Evolutionary conservation across 106 monocot genomes (phyloP), one percentile per base, ranked within the genome.

Genomic region (Chionographis japonica): DNA sequence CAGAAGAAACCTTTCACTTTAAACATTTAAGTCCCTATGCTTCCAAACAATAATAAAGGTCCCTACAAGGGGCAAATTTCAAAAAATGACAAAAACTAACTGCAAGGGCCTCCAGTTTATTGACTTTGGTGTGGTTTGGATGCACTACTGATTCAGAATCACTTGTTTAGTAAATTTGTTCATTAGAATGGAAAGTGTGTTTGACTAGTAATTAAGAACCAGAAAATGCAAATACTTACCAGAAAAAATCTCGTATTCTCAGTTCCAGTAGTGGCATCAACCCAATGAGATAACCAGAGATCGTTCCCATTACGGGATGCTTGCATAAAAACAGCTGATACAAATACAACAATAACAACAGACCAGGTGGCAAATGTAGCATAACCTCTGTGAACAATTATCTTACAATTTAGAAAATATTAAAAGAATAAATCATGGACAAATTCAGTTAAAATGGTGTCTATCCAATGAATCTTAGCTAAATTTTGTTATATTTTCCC

Each of bases 261-360:
- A 49, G 85, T 69, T 63, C 76, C 85, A 62, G 65, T 72, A 37
- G 76, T 57, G 60, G 82, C 71, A 78, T 98, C 97, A 61, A 98
- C 97, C 97, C 97, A 98, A 70, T 90, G 74, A 57, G 97, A 87
- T 78, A 98, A 69, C 97, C 97, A 98, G 37, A 98, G 74, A 81
- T 98, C 97, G 77, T 92, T 98, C 62, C 92, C 97, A 79, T 98
- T 98, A 6, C 92, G 84, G 70, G 97, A 92, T 54, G 76, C 90
- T 98, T 98, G 97, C 97, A 98, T 98, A 51, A 92, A 78, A 71
- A 77, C 66, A 52, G 83, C 89, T 59, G 90, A 87, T 58, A 86
- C 56, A 68, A 72, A 83, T 72, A 85, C 87, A 17, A 92, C 18
- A 70, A 76, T 65, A 20, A 85, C 89, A 68, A 87, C 52, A 54